Base-by-base conservation (phyloP, 768 basidiomycete genomes). In the Hebeloma cylindrosporum region DNA sequence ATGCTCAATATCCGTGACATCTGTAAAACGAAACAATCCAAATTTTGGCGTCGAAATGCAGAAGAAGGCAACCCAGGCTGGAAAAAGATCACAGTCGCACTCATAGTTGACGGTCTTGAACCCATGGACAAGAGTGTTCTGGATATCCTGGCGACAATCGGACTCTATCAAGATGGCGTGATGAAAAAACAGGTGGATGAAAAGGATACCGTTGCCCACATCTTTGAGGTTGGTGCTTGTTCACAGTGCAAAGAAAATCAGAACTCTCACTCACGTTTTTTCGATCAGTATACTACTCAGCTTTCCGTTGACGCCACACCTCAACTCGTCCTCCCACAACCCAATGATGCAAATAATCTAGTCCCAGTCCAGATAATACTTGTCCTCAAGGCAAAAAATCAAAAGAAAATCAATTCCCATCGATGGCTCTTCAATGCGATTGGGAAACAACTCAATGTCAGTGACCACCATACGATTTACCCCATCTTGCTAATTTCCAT, bases 1-100 rank as follows among this genome's bases (percentile, higher is more conserved):
- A 97, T 97, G 94, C 66, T 95, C 51, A 98, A 99, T 66, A 95
- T 98, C 50, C 88, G 94, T 53, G 88, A 98, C 57, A 97, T 97
- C 54, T 94, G 93, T 79, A 93, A 88, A 69, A 93, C 91, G 30
- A 94, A 94, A 64, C 87, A 88, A 59, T 91, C 87, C 51, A 93
- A 93, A 64, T 95, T 87, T 68, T 93, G 93, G 90, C 77, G 85
- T 32, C 77, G 81, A 47, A 78, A 77, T 40, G 84, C 90, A 7
- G 88, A 91, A 63, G 88, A 91, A 60, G 89, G 90, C 32, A 75
- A 78, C 42, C 88, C 90, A 28, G 83, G 75, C 7, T 97, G 94
- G 94, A 89, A 96, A 62, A 85, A 79, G 61, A 93, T 98, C 56
- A 82, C 82, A 3, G 92, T 95, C 16, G 86, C 88, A 30, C 79